Conservation (phyloP, 768 basidiomycete species). For the Boletus sensibilis region DNA sequence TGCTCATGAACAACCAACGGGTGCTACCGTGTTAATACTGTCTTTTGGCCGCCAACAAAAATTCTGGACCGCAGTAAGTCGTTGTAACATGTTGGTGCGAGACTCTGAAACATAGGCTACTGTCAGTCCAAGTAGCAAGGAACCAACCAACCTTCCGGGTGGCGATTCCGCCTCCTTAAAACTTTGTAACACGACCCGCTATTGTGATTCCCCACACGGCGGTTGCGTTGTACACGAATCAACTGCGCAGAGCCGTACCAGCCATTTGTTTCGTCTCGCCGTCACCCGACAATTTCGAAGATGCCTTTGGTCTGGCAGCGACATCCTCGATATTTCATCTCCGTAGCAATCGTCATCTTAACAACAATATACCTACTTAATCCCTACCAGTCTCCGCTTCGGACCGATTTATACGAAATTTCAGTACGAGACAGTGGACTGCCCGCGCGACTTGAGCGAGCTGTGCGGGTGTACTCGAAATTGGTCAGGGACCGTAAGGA, state of each 20-base stretch:
- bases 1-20: constrained; percentile 18
- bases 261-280: constrained; percentile 3
- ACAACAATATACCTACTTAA: constrained; percentile 49
- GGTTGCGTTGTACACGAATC: constrained; percentile 6
- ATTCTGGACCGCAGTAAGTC: constrained; percentile 16
- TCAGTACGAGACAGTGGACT: constrained; percentile 37
- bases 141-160: not conserved
- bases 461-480: constrained; percentile 48
- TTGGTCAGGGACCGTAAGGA: constrained; percentile 41
- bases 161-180: constrained; percentile 2
- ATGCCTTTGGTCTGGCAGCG: constrained; percentile 39
- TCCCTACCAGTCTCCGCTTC: constrained; percentile 32
- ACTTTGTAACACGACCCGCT: constrained; percentile 11
- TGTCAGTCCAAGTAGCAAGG: constrained; percentile 1
- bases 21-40: constrained; percentile 5
- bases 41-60: constrained; percentile 4
- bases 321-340: constrained; percentile 53
- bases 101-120: not conserved
- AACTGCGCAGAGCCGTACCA: constrained; percentile 4
- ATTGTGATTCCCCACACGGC: constrained; percentile 14
- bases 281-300: constrained; percentile 4
- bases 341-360: constrained; percentile 41
- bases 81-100: not conserved
- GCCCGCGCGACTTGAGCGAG: constrained; percentile 39
- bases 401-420: constrained; percentile 22